Evolutionary conservation across 495 filamentous ascomycete species (phyloP).

Genomic region (Cercophora newfieldiana): DNA sequence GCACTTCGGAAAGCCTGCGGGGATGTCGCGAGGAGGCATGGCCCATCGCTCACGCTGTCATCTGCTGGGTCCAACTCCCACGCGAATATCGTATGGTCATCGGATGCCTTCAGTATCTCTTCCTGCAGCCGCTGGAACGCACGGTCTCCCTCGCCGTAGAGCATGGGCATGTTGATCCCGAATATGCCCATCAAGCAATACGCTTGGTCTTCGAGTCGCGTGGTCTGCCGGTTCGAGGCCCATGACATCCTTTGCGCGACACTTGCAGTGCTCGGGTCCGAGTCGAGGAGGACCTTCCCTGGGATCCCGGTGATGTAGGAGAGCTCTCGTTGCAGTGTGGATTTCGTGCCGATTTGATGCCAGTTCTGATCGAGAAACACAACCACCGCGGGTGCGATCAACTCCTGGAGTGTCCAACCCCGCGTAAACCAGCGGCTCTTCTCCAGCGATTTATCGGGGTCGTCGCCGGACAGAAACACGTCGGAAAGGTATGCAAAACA

Average conservation of each 20-base stretch:
- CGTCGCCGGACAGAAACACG: constrained; percentile 10
- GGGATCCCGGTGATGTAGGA: not conserved
- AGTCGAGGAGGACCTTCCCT: not conserved
- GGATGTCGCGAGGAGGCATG: not conserved
- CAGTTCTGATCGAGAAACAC: constrained; percentile 19
- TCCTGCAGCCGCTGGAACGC: not conserved
- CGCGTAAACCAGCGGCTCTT: constrained; percentile 33
- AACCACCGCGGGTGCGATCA: constrained; percentile 33
- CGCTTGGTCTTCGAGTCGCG: not conserved
- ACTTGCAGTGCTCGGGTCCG: not conserved
- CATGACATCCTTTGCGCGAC: not conserved
- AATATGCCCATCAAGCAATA: not conserved
- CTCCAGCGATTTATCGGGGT: not conserved
- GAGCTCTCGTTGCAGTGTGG: not conserved
- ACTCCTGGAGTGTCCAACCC: constrained; percentile 30
- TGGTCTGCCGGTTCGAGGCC: not conserved
- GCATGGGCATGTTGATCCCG: constrained; percentile 1
- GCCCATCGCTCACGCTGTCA: not conserved
- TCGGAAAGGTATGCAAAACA: constrained; percentile 37
- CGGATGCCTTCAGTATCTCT: not conserved
- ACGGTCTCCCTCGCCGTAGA: constrained; percentile 1
- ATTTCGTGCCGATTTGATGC: not conserved
- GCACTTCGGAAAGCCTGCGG: not conserved
- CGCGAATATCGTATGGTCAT: not conserved
- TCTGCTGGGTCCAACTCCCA: not conserved